Evolutionary conservation across 305 asterid species (phyloP).

Genomic region (Petunia hybrid): DNA sequence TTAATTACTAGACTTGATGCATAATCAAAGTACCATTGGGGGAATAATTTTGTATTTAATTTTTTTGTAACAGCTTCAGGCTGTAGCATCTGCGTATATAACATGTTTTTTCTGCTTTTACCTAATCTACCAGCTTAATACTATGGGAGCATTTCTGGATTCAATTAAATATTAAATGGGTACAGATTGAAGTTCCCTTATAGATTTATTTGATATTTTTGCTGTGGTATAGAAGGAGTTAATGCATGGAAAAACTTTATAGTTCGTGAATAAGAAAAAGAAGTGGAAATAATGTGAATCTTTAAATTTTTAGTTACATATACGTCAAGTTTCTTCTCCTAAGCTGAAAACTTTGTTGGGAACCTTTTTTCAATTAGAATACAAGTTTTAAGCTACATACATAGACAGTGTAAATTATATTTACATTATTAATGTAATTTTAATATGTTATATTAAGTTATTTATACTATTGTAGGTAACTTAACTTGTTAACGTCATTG

Average conservation of each 20-base stretch:
- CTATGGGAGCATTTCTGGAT: not conserved
- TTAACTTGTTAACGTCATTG: too few relatives aligned
- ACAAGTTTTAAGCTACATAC: too few relatives aligned
- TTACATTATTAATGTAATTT: too few relatives aligned
- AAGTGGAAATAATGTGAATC: not conserved
- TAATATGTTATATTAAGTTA: too few relatives aligned
- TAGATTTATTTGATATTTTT: too few relatives aligned
- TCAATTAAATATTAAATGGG: not conserved
- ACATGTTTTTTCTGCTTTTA: not conserved
- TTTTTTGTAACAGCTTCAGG: not conserved
- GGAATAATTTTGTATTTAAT: not conserved
- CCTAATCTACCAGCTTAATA: not conserved
- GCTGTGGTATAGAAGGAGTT: not conserved
- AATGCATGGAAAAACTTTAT: not conserved
- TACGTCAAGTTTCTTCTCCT: not conserved
- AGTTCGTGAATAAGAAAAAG: not conserved
- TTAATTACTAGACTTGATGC: conserved; percentile 17
- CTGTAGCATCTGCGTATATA: not conserved
- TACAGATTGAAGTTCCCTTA: not conserved
- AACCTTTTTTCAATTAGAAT: too few relatives aligned
- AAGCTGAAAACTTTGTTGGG: not conserved
- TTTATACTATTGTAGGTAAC: too few relatives aligned
- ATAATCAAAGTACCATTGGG: conserved; percentile 17
- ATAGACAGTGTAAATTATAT: too few relatives aligned
- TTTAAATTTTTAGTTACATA: not conserved